phyloP scores from a whole-genome alignment of 2,329 filamentous ascomycete genomes.

The Diaporthe caulivora region DNA sequence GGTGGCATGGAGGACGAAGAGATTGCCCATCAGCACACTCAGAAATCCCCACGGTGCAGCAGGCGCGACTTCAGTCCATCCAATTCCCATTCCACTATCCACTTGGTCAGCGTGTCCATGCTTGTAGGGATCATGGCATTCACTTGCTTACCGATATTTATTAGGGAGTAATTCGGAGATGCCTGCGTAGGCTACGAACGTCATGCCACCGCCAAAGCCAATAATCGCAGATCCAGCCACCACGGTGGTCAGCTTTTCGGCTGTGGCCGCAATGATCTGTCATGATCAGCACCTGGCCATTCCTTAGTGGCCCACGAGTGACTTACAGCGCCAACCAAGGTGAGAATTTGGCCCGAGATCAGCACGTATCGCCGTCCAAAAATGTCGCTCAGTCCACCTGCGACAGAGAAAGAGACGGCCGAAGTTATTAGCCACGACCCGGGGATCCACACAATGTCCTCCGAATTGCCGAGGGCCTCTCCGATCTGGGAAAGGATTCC shows the following conservation, averaged over 20 bases:
- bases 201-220: slow-evolving; percentile 49
- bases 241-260: slow-evolving; percentile 12
- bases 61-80: slow-evolving; percentile 48
- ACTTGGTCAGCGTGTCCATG: not conserved
- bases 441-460: slow-evolving; percentile 43
- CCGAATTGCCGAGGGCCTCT: slow-evolving; percentile 40
- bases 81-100: slow-evolving; percentile 44
- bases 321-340: slow-evolving; percentile 38
- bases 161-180: slow-evolving; percentile 51
- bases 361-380: slow-evolving; percentile 42
- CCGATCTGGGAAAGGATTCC: slow-evolving; percentile 46
- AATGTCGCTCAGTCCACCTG: slow-evolving; percentile 35
- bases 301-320: too few relatives aligned
- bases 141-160: slow-evolving; percentile 47
- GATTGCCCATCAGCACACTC: slow-evolving; percentile 45
- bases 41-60: slow-evolving; percentile 45
- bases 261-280: slow-evolving; percentile 45
- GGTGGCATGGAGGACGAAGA: slow-evolving; percentile 45
- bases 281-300: not conserved
- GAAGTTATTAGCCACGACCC: slow-evolving; percentile 41
- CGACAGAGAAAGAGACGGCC: slow-evolving; percentile 42
- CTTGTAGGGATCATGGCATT: not conserved
- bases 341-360: slow-evolving; percentile 39
- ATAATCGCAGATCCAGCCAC: not conserved
- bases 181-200: slow-evolving; percentile 50